A percentile compares a stretch with the other conserved stretches of the same genome.
These are phyloP conservation scores for Mediolabrus comicus DNA, from an alignment of 108 stramenopile genomes.

Conservation along the genomic window DNA sequence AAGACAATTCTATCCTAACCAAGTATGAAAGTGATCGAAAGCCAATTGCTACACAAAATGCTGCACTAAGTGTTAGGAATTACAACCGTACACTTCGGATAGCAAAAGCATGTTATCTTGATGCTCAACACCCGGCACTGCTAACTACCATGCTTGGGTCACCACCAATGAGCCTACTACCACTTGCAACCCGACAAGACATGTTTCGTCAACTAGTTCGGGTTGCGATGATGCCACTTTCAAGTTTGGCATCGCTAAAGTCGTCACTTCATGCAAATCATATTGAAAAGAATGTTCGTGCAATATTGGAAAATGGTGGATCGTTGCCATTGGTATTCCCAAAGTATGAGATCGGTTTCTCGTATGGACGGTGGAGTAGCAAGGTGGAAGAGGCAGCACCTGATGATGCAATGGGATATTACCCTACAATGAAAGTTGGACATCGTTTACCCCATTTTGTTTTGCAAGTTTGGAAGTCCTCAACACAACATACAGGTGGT, in stretches of 20 bases:
- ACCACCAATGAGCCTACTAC: constrained; percentile 49
- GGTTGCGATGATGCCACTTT: constrained; percentile 65
- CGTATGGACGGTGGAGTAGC: constrained; percentile 31
- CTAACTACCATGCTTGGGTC: constrained; percentile 48
- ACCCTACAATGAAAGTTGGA: constrained; percentile 52
- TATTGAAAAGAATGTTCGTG: constrained; percentile 59
- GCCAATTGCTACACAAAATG: constrained; percentile 80
- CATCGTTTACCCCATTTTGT: constrained; percentile 61
- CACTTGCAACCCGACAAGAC: constrained; percentile 41
- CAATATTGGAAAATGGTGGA: constrained; percentile 57
- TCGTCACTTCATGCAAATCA: constrained; percentile 45
- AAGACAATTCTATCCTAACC: constrained; percentile 14
- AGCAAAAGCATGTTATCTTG: constrained; percentile 73
- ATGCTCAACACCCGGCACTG: constrained; percentile 68
- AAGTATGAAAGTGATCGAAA: constrained; percentile 78
- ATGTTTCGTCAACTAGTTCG: constrained; percentile 59
- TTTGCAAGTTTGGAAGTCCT: constrained; percentile 19
- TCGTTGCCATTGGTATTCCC: constrained; percentile 88
- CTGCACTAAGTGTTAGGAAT: constrained; percentile 87
- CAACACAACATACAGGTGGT: background rate
- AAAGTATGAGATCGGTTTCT: constrained; percentile 73
- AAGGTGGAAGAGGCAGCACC: constrained; percentile 3
- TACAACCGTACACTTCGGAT: constrained; percentile 77
- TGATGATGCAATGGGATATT: constrained; percentile 46
- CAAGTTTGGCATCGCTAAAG: constrained; percentile 29